Evolutionary conservation across 768 basidiomycete species (phyloP), one percentile per base, ranked within the genome.

Genomic region (Roridomyces roridus): DNA sequence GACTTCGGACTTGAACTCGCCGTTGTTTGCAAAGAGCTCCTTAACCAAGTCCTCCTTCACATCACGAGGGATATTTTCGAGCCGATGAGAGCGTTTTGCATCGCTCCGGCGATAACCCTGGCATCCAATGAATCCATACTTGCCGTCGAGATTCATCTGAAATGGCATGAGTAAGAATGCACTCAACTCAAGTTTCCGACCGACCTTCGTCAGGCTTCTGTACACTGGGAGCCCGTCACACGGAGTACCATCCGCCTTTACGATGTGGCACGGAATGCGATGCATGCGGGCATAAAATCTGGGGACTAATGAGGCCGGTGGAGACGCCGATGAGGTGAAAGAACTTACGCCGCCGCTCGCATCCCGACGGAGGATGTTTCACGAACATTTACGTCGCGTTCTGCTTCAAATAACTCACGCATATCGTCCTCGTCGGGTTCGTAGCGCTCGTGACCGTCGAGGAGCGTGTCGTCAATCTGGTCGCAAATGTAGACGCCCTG

Each of bases 81-180:
- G 57, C 18, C 55, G 39, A 26, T 60, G 59, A 2, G 9, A 10
- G 10, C 48, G 29, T 8, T 29, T 14, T n/a, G 6, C 4, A 14
- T 54, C 24, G 5, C 45, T 37, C 5, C 12, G 10, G 21, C 21
- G 23, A 46, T 42, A 57, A 12, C 23, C 17, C 11, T 31, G 36
- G 47, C 55, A 60, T 15, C 59, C 59, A 46, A 58, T 51, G 28
- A 58, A 58, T 24, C 42, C 42, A 15, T 21, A 11, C 28, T 58
- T 58, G n/a, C 57, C 57, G 48, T 58, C 57, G 35, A 29, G n/a
- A 18, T 35, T 45, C 21, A 40, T 51, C 50, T 52, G 25, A 9
- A 25, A 35, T 14, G 24, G 9, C 25, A 26, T 42, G 25, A 23
- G 41, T 10, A 6, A 21, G 4, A 11, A 39, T 24, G 6, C 3